These are phyloP conservation scores for Erythrophleum ivorense DNA, from an alignment of 331 rosid species.

Conservation along the genomic window DNA sequence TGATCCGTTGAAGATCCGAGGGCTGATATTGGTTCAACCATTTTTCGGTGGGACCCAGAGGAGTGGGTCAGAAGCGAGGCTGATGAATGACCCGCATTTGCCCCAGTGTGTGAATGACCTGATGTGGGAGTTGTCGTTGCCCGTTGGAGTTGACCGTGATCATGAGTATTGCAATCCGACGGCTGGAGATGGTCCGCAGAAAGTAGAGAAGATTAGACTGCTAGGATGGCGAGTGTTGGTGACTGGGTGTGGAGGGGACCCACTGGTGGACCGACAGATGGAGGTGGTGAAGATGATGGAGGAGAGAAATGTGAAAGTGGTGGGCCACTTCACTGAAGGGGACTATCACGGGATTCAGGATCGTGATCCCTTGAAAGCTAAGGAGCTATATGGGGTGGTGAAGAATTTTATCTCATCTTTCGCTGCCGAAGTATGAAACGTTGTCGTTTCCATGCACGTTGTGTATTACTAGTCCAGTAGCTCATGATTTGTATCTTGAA, in stretches of 20 bases:
- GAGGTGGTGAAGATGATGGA: slow-evolving; percentile 44
- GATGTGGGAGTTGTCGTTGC: slow-evolving; percentile 34
- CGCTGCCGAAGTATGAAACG: neutral
- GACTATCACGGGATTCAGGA: slow-evolving; percentile 43
- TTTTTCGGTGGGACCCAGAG: slow-evolving; percentile 54
- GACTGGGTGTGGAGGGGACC: slow-evolving; percentile 49
- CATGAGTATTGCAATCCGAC: slow-evolving; percentile 40
- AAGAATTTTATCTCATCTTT: slow-evolving; percentile 20
- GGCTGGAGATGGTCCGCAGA: neutral
- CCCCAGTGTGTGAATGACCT: slow-evolving; percentile 29
- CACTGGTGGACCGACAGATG: slow-evolving; percentile 43
- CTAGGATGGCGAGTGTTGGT: slow-evolving; percentile 50
- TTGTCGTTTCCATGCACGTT: neutral
- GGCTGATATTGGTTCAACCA: slow-evolving; percentile 51
- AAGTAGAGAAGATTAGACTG: slow-evolving; percentile 3
- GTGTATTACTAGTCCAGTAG: neutral
- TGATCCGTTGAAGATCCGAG: slow-evolving; percentile 40
- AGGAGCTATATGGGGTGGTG: neutral
- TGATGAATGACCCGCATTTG: neutral
- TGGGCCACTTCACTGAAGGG: slow-evolving; percentile 42
- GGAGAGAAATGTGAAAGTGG: slow-evolving; percentile 44
- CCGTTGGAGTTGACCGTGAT: slow-evolving; percentile 36
- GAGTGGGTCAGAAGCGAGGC: slow-evolving; percentile 43
- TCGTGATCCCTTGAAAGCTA: slow-evolving; percentile 9
- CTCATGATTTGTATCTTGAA: neutral